Conservation (phyloP, 2,329 filamentous ascomycete genomes). For the Exophiala alcalophila region DNA sequence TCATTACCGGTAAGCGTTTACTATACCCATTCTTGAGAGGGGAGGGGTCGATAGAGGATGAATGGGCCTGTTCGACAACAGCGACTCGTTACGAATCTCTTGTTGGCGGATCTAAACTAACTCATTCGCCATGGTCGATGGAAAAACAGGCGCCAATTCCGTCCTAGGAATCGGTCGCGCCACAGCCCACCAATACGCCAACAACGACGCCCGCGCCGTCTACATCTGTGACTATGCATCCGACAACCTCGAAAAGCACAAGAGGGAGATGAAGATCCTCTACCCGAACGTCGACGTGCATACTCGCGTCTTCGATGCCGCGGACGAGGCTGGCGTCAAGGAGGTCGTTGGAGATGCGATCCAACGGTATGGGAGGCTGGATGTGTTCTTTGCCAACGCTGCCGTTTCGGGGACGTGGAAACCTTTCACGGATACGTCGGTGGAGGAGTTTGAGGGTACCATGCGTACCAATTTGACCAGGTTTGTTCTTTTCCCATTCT, state of each 20-base stretch:
- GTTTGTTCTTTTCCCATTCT: conserved; percentile 59
- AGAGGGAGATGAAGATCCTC: conserved; percentile 66
- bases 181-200: conserved; percentile 81
- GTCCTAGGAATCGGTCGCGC: conserved; percentile 84
- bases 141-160: conserved; percentile 72
- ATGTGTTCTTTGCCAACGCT: conserved; percentile 93
- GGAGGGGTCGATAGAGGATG: background rate
- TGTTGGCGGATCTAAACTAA: no score
- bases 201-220: conserved; percentile 76
- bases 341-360: conserved; percentile 74
- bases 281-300: conserved; percentile 75
- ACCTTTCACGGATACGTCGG: conserved; percentile 63
- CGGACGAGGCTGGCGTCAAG: conserved; percentile 70
- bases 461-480: conserved; percentile 63
- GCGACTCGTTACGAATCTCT: conserved; percentile 50
- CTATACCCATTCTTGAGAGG: no score
- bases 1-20: conserved; percentile 70
- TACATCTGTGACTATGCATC: conserved; percentile 81
- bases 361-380: conserved; percentile 69
- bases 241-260: conserved; percentile 64
- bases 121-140: background rate
- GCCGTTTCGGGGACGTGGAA: conserved; percentile 65
- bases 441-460: conserved; percentile 73
- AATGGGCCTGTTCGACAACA: conserved; percentile 10
- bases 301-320: conserved; percentile 73